phyloP scores from a whole-genome alignment of 2,329 filamentous ascomycete species.

The Aspergillus neoniger region DNA sequence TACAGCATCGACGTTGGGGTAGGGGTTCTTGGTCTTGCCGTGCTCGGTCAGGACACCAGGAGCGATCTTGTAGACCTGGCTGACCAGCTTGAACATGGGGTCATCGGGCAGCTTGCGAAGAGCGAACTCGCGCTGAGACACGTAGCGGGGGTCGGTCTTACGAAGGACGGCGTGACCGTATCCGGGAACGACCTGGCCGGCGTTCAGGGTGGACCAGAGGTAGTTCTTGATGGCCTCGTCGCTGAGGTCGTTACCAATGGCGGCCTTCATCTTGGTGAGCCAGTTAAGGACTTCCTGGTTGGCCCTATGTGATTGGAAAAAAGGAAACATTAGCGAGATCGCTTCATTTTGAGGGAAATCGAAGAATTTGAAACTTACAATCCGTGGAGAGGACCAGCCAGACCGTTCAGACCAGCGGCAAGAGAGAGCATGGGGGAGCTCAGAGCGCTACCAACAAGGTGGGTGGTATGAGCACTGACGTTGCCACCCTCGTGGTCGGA shows the following conservation, averaged over 20 bases:
- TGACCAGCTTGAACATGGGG: conserved; percentile 99
- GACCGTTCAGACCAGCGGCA: conserved; percentile 94
- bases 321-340: conserved; percentile 21
- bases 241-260: conserved; percentile 88
- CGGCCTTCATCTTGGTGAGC: conserved; percentile 98
- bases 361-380: conserved; percentile 51
- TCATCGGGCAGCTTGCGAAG: conserved; percentile 91
- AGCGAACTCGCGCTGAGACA: conserved; percentile 95
- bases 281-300: conserved; percentile 99
- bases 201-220: conserved; percentile 96
- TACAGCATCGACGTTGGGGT: conserved; percentile 91
- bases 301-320: conserved; percentile 52
- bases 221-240: conserved; percentile 98
- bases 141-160: conserved; percentile 99
- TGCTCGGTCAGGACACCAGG: conserved; percentile 97
- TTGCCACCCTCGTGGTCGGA: conserved; percentile 99
- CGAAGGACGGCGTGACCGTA: conserved; percentile 99
- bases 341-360: neutral
- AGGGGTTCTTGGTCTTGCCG: conserved; percentile 99
- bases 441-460: conserved; percentile 93
- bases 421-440: conserved; percentile 97
- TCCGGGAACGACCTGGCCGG: conserved; percentile 92
- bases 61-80: conserved; percentile 99
- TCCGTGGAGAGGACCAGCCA: conserved; percentile 96
- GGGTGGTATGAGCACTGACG: conserved; percentile 96